Conservation (phyloP, 1,284 basidiomycete genomes). For the Boletus mariae region DNA sequence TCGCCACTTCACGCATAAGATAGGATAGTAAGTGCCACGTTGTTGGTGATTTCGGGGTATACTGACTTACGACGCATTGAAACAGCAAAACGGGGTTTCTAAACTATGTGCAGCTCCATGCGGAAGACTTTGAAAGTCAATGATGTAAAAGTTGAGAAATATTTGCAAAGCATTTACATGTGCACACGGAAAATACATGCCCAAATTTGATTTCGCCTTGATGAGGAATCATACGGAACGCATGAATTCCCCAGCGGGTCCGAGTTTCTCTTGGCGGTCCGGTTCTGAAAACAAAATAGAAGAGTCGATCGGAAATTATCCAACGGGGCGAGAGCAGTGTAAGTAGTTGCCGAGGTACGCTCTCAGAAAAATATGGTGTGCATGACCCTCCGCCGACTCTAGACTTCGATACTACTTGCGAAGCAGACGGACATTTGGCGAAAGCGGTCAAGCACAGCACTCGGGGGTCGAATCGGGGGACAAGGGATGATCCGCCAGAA, state of each 20-base stretch:
- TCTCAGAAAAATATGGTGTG: background rate
- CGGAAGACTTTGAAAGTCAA: constrained; percentile 26
- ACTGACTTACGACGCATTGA: background rate
- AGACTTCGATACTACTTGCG: background rate
- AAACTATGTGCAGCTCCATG: constrained; percentile 29
- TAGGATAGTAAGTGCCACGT: constrained; percentile 35
- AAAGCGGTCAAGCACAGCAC: background rate
- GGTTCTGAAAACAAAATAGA: constrained; percentile 13
- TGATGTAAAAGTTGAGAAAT: background rate
- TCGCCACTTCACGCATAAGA: constrained; percentile 35
- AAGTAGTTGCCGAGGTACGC: background rate
- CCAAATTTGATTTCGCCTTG: background rate
- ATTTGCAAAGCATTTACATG: background rate
- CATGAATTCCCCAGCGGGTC: background rate
- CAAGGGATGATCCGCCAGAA: constrained; percentile 12
- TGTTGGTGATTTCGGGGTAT: background rate
- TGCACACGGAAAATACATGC: background rate
- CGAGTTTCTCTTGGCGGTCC: background rate
- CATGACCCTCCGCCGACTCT: constrained; percentile 2
- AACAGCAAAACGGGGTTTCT: constrained; percentile 30
- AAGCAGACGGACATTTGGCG: background rate
- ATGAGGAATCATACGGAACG: background rate
- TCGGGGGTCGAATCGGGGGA: background rate
- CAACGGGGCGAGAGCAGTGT: background rate
- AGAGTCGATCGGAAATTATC: background rate